These are phyloP conservation scores for Salix suchowensis DNA, from an alignment of 345 rosid species.

Conservation along the genomic window DNA sequence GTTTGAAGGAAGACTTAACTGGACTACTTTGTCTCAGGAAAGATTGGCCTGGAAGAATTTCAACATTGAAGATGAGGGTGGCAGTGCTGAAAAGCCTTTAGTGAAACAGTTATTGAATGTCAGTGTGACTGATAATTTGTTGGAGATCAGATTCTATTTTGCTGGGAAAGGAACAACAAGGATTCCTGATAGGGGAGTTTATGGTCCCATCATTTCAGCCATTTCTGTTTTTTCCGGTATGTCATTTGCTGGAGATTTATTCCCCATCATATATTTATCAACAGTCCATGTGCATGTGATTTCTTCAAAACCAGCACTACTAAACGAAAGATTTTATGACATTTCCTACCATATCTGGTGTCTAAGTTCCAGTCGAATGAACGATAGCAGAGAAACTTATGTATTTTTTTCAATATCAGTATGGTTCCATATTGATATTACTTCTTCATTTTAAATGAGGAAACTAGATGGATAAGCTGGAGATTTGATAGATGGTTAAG, in stretches of 20 bases:
- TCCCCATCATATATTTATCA: neutral
- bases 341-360: no score
- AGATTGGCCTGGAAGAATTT: slow-evolving; percentile 15
- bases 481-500: no score
- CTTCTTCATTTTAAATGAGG: no score
- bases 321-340: neutral
- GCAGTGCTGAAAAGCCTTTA: slow-evolving; percentile 9
- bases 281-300: neutral
- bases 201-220: slow-evolving; percentile 27
- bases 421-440: no score
- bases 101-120: slow-evolving; percentile 15
- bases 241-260: neutral
- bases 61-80: slow-evolving; percentile 23
- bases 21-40: slow-evolving; percentile 11
- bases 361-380: no score
- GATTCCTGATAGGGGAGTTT: slow-evolving; percentile 20
- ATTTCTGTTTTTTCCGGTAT: slow-evolving; percentile 23
- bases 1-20: neutral
- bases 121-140: slow-evolving; percentile 14
- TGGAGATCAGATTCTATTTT: slow-evolving; percentile 23
- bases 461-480: no score
- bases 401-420: no score
- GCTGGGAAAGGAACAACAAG: slow-evolving; percentile 28
- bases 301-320: neutral
- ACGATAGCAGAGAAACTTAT: no score